Evolutionary conservation across 2,329 filamentous ascomycete genomes (phyloP).

Genomic region (Nemania sp.): DNA sequence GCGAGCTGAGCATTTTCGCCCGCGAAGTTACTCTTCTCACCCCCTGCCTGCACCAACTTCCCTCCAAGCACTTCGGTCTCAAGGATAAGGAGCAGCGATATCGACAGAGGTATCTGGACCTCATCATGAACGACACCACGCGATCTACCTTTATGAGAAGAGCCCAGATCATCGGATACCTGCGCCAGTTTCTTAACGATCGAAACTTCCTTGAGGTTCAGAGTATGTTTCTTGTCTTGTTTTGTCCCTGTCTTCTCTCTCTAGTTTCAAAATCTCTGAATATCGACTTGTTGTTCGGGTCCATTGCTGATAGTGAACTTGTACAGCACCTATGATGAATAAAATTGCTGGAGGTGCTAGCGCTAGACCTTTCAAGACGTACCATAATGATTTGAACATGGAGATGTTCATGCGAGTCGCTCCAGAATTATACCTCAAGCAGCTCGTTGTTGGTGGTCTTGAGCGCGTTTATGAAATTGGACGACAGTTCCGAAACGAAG

Average conservation of each 20-base stretch:
- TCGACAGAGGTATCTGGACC: slow-evolving; percentile 90
- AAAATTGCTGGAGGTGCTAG: slow-evolving; percentile 94
- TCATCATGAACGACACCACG: slow-evolving; percentile 93
- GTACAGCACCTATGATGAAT: slow-evolving; percentile 82
- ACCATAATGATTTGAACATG: slow-evolving; percentile 95
- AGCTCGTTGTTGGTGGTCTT: slow-evolving; percentile 89
- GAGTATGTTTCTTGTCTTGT: neutral
- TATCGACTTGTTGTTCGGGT: no score
- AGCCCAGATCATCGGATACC: slow-evolving; percentile 84
- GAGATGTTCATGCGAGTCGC: slow-evolving; percentile 94
- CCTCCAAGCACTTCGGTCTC: slow-evolving; percentile 89
- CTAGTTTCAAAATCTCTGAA: no score
- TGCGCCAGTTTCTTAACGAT: slow-evolving; percentile 86
- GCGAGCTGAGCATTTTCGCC: slow-evolving; percentile 93
- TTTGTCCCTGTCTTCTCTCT: no score
- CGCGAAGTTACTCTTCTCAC: slow-evolving; percentile 82
- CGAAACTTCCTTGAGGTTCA: slow-evolving; percentile 84
- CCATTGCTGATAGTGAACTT: neutral
- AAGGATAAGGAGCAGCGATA: slow-evolving; percentile 93
- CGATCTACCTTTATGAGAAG: slow-evolving; percentile 83
- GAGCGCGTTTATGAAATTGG: slow-evolving; percentile 96
- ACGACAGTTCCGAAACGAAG: slow-evolving; percentile 93
- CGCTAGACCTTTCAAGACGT: slow-evolving; percentile 90
- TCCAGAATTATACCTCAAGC: slow-evolving; percentile 95
- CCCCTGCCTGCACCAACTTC: slow-evolving; percentile 88